Evolutionary conservation across 257 asterid species (phyloP).

Genomic region (Solanum megistacrolobum): DNA sequence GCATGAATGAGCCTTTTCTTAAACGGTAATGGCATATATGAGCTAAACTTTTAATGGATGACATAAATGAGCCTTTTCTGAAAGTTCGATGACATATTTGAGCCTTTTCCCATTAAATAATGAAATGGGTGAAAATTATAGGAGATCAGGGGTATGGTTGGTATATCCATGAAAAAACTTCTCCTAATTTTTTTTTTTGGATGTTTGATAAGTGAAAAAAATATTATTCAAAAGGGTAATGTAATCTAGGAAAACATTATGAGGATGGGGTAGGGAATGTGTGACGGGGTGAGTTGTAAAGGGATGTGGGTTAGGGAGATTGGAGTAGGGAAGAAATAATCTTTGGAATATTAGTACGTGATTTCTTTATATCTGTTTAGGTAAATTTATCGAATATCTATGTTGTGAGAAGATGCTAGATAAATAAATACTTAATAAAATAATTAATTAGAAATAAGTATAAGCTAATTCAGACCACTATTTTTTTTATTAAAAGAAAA

Average conservation of each 20-base stretch:
- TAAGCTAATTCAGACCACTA: not conserved
- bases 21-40: too few species aligned
- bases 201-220: not conserved
- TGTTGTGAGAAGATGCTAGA: fast-evolving
- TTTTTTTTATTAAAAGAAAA: not conserved
- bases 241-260: not conserved
- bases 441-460: not conserved
- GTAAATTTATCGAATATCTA: too few species aligned
- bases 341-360: too few species aligned
- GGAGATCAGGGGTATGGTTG: not conserved
- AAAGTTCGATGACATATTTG: too few species aligned
- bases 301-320: not conserved
- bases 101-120: not conserved
- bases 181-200: not conserved
- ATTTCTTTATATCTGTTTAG: too few species aligned
- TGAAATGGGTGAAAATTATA: not conserved
- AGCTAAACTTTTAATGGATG: too few species aligned
- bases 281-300: not conserved
- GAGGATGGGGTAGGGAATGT: not conserved
- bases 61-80: too few species aligned
- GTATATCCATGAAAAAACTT: not conserved
- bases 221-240: not conserved
- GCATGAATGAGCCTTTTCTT: too few species aligned
- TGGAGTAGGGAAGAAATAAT: not conserved
- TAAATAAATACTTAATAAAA: not conserved